Percentiles rank a stretch among this genome's conserved stretches.
phyloP scores from a whole-genome alignment of 1,284 basidiomycete genomes.

The Anthracocystis setariae region DNA sequence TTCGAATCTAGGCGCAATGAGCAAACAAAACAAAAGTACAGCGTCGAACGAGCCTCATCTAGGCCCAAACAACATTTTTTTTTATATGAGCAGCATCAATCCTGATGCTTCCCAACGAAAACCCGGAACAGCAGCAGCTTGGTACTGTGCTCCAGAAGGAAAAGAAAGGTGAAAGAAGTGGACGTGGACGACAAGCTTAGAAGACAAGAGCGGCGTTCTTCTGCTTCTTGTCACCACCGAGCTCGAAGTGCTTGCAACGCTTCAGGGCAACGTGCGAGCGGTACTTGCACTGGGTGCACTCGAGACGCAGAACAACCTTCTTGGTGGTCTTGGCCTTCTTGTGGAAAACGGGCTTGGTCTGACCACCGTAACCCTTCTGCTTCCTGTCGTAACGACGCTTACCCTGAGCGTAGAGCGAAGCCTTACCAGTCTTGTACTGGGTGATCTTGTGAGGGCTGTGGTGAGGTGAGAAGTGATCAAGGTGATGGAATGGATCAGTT shows the following conservation, averaged over 20 bases:
- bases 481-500: constrained; percentile 7
- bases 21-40: constrained; percentile 49
- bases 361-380: constrained; percentile 99
- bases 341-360: constrained; percentile 99
- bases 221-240: constrained; percentile 99
- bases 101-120: constrained; percentile 11
- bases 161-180: constrained; percentile 3
- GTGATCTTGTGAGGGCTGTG: constrained; percentile 68
- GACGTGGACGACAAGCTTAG: constrained; percentile 60
- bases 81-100: constrained; percentile 22
- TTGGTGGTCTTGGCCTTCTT: constrained; percentile 91
- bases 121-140: not conserved
- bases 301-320: constrained; percentile 97
- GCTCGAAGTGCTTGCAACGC: constrained; percentile 99
- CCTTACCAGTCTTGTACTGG: constrained; percentile 69
- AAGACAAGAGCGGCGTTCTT: constrained; percentile 93
- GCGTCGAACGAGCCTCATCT: constrained; percentile 9
- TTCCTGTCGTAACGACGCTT: constrained; percentile 99
- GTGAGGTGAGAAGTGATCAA: not conserved
- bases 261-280: constrained; percentile 81
- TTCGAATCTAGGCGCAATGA: constrained; percentile 11
- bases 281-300: constrained; percentile 99
- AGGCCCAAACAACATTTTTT: constrained; percentile 16
- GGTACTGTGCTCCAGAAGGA: constrained; percentile 6
- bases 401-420: constrained; percentile 79